A percentile compares a stretch with the other conserved stretches of the same genome.
phyloP scores from a whole-genome alignment of 176 grass and related monocot species.

The Stipa capillata region DNA sequence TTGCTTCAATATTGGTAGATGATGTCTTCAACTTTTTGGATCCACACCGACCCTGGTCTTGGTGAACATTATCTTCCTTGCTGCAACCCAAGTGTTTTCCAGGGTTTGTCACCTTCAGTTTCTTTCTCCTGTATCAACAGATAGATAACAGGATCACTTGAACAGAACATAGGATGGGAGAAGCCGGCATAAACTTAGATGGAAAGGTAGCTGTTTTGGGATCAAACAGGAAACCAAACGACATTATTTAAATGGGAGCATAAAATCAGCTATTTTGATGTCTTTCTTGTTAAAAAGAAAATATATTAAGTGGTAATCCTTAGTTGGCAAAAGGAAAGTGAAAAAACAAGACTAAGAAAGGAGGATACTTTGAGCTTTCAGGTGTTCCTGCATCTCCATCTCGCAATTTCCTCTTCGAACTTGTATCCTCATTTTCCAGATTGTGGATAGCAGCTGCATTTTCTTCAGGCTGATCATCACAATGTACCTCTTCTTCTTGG shows the following conservation, averaged over 20 bases:
- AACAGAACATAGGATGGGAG: neutral
- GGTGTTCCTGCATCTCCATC: conserved; percentile 37
- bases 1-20: neutral
- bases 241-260: neutral
- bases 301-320: neutral
- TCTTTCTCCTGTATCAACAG: conserved; percentile 30
- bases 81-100: neutral
- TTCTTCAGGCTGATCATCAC: conserved; percentile 19
- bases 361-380: conserved; percentile 59
- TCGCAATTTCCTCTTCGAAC: conserved; percentile 51
- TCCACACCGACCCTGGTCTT: neutral
- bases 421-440: neutral
- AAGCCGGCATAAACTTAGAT: neutral
- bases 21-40: neutral
- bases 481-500: conserved; percentile 30
- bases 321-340: neutral
- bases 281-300: neutral
- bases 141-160: neutral
- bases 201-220: neutral
- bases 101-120: neutral
- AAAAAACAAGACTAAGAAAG: conserved; percentile 12
- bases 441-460: conserved; percentile 21
- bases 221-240: neutral
- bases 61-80: neutral
- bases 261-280: neutral